phyloP scores from a whole-genome alignment of 768 basidiomycete species.

The Boletus rubropictus region DNA sequence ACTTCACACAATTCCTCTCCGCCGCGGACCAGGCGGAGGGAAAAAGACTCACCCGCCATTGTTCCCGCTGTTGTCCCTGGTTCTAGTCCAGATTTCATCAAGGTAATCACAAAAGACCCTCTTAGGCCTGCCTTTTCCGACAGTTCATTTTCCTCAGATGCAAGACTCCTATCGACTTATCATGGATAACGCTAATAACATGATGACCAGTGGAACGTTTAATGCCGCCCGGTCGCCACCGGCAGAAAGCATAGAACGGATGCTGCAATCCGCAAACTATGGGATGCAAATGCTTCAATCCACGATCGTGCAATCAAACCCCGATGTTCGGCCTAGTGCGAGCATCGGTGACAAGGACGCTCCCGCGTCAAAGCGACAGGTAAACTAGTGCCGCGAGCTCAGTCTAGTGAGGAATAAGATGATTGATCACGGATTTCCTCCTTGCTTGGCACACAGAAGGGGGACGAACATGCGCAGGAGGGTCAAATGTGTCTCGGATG shows the following conservation, averaged over 20 bases:
- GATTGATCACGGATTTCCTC: slow-evolving; percentile 23
- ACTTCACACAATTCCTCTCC: slow-evolving; percentile 26
- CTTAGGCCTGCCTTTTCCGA: slow-evolving; percentile 10
- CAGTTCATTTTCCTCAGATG: slow-evolving; percentile 28
- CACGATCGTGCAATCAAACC: slow-evolving; percentile 22
- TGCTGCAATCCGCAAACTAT: slow-evolving; percentile 40
- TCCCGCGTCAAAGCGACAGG: slow-evolving; percentile 31
- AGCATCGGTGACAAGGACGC: slow-evolving; percentile 27
- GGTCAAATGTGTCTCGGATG: slow-evolving; percentile 78
- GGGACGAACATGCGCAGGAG: slow-evolving; percentile 45
- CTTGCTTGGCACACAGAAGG: slow-evolving; percentile 22
- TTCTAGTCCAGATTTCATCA: slow-evolving; percentile 37
- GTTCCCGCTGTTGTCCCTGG: slow-evolving; percentile 21
- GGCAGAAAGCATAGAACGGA: slow-evolving; percentile 37
- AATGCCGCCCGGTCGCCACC: slow-evolving; percentile 22
- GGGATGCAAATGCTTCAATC: slow-evolving; percentile 33
- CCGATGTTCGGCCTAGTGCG: slow-evolving; percentile 24
- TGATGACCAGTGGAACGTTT: slow-evolving; percentile 22
- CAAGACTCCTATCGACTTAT: slow-evolving; percentile 41
- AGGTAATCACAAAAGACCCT: slow-evolving; percentile 27
- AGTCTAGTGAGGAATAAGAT: slow-evolving; percentile 20
- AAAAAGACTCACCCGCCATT: slow-evolving; percentile 31
- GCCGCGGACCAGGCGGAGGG: slow-evolving; percentile 34
- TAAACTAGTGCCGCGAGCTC: slow-evolving; percentile 26
- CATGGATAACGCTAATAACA: slow-evolving; percentile 34